phyloP scores from a whole-genome alignment of 306 rosid genomes.

The Macrotyloma uniflorum region DNA sequence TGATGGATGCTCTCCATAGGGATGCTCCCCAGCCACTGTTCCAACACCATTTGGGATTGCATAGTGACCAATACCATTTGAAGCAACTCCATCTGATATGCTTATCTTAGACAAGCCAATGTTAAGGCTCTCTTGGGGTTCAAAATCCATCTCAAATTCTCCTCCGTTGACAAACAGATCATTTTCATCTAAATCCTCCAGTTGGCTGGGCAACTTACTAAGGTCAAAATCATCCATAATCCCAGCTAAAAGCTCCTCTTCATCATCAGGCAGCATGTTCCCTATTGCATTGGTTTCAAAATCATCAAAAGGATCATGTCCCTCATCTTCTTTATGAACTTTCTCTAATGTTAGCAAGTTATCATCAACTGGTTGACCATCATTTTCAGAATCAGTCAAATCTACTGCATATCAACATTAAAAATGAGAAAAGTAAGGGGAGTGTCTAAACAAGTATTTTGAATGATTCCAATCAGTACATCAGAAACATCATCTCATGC shows the following conservation, averaged over 20 bases:
- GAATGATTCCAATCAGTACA: background rate
- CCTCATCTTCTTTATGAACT: slow-evolving; percentile 48
- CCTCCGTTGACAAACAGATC: slow-evolving; percentile 92
- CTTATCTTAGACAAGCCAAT: slow-evolving; percentile 65
- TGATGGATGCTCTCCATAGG: slow-evolving; percentile 96
- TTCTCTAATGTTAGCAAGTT: slow-evolving; percentile 51
- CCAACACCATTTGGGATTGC: slow-evolving; percentile 77
- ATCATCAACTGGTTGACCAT: slow-evolving; percentile 57
- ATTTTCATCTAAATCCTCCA: slow-evolving; percentile 86
- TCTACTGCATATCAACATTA: slow-evolving; percentile 60
- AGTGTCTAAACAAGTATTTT: slow-evolving; percentile 22
- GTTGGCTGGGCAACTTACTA: slow-evolving; percentile 78
- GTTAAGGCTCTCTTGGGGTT: slow-evolving; percentile 62
- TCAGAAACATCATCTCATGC: slow-evolving; percentile 32
- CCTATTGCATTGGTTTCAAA: slow-evolving; percentile 58
- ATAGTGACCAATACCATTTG: slow-evolving; percentile 63
- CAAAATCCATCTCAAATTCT: slow-evolving; percentile 88
- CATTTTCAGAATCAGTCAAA: slow-evolving; percentile 50
- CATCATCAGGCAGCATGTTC: slow-evolving; percentile 81
- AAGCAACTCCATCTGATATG: slow-evolving; percentile 58
- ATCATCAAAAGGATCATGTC: slow-evolving; percentile 57
- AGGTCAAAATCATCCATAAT: slow-evolving; percentile 88
- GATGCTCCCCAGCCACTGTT: slow-evolving; percentile 95
- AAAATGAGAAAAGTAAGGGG: background rate
- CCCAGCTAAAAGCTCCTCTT: slow-evolving; percentile 88